These are phyloP conservation scores for Plasmodium cynomolgi DNA, from an alignment of 169 alveolate species.

Conservation along the genomic window DNA sequence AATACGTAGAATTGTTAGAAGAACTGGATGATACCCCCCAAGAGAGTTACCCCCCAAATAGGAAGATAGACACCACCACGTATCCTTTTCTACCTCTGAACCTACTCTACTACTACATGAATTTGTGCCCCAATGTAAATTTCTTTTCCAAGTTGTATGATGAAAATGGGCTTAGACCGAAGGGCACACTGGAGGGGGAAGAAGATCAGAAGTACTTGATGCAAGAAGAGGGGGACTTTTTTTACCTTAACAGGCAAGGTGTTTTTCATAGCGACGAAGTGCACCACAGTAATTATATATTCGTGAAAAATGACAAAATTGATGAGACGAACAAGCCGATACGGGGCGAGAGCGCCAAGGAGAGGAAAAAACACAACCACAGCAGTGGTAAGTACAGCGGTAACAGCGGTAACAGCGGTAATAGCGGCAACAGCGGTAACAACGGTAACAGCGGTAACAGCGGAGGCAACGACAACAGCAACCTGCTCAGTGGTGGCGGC, in stretches of 20 bases:
- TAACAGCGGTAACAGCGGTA: no score
- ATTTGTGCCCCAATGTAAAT: slow-evolving; percentile 7
- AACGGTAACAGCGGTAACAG: not conserved
- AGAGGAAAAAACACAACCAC: not conserved
- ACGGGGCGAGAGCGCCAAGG: not conserved
- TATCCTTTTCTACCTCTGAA: slow-evolving; percentile 47
- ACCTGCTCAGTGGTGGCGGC: not conserved
- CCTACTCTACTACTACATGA: slow-evolving; percentile 70
- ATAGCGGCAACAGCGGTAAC: not conserved
- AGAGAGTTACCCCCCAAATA: not conserved
- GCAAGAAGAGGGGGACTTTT: not conserved
- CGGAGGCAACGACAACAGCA: no score
- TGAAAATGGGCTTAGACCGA: not conserved
- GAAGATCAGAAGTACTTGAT: not conserved
- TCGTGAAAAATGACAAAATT: slow-evolving; percentile 23
- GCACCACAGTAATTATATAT: slow-evolving; percentile 37
- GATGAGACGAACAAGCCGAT: slow-evolving; percentile 72
- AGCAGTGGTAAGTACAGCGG: not conserved
- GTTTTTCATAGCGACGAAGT: not conserved
- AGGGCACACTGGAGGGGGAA: not conserved
- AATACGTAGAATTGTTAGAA: slow-evolving; percentile 69
- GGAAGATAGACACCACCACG: not conserved
- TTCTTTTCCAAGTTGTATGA: slow-evolving; percentile 37
- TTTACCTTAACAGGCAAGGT: slow-evolving; percentile 16
- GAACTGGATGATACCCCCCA: slow-evolving; percentile 47